Base-by-base conservation (phyloP, 73 alveolate genomes). In the Paramecium bursaria region DNA sequence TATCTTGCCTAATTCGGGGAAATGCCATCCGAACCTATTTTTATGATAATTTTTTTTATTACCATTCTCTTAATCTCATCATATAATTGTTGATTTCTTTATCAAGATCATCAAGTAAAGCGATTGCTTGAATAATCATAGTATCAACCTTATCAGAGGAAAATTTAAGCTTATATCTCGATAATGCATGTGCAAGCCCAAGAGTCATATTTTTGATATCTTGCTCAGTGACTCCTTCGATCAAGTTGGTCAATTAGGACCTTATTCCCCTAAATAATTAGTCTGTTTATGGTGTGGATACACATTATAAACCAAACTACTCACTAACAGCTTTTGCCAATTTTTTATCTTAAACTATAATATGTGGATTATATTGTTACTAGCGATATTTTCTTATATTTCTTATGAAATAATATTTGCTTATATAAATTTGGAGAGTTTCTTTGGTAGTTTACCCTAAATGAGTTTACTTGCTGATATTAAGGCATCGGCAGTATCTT, bases 11-110 rank as follows among this genome's bases (percentile, higher is more conserved):
- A 97, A 95, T 95, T 98, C 99, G 23, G 99, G 99, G 96, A 98
- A 98, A 90, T 98, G 99, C 99, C 99, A 98, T 49, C 99, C 98
- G 88, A 97, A 98, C n/a, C n/a, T n/a, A n/a, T n/a, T n/a, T n/a
- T n/a, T n/a, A n/a, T n/a, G n/a, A n/a, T n/a, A n/a, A n/a, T n/a
- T n/a, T n/a, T n/a, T n/a, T n/a, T n/a, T n/a, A n/a, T n/a, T n/a
- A n/a, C 99, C 99, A 97, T 77, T 94, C 99, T 91, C 98, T 93
- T n/a, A 98, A 95, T 90, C 99, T 92, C 99, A 98, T 98, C 76
- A 99, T 98, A 75, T 97, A 98, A 90, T 98, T 98, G 89, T 98
- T 98, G 79, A 98, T 94, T 89, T 98, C 99, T 89, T 95, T 97
- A 61, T 98, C 99, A 67, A 98, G 76, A 90, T 98, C 99, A 75